These are phyloP conservation scores for Chenopodium album DNA, from an alignment of 148 eudicot genomes.

Conservation along the genomic window DNA sequence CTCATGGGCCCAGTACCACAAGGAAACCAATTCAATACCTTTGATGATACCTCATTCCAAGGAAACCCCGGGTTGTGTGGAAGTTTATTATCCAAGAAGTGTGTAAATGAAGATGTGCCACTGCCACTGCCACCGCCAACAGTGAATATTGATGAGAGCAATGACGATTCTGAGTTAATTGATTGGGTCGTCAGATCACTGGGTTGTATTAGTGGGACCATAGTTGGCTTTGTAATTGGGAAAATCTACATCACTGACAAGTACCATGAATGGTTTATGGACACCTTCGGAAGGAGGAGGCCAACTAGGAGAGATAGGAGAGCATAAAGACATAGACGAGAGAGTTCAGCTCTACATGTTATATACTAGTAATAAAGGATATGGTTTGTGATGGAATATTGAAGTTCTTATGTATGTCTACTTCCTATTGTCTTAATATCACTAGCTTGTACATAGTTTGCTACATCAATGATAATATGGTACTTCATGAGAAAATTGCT, in stretches of 20 bases:
- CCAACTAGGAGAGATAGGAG: conserved; percentile 4
- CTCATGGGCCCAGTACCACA: conserved; percentile 38
- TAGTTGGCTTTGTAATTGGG: conserved; percentile 31
- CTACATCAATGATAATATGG: too few relatives aligned
- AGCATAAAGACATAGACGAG: neutral
- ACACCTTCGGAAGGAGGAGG: conserved; percentile 19
- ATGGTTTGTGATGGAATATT: too few relatives aligned
- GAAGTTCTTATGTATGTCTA: too few relatives aligned
- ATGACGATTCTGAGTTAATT: neutral
- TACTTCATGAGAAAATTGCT: too few relatives aligned
- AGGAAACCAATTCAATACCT: conserved; percentile 39
- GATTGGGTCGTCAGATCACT: conserved; percentile 30
- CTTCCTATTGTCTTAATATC: too few relatives aligned
- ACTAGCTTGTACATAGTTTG: too few relatives aligned
- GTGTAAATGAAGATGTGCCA: neutral
- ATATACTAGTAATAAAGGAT: too few relatives aligned
- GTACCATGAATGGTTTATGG: conserved; percentile 27
- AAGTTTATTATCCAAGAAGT: conserved; percentile 28
- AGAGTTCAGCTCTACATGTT: too few relatives aligned
- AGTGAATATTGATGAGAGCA: neutral
- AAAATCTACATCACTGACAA: conserved; percentile 16
- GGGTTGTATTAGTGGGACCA: conserved; percentile 31
- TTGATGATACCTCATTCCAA: conserved; percentile 29
- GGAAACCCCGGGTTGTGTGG: conserved; percentile 43
- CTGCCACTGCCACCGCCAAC: neutral